A percentile compares a stretch with the other conserved stretches of the same genome.
Evolutionary conservation across 306 rosid genomes (phyloP).

Genomic region (Prunus campanulata): DNA sequence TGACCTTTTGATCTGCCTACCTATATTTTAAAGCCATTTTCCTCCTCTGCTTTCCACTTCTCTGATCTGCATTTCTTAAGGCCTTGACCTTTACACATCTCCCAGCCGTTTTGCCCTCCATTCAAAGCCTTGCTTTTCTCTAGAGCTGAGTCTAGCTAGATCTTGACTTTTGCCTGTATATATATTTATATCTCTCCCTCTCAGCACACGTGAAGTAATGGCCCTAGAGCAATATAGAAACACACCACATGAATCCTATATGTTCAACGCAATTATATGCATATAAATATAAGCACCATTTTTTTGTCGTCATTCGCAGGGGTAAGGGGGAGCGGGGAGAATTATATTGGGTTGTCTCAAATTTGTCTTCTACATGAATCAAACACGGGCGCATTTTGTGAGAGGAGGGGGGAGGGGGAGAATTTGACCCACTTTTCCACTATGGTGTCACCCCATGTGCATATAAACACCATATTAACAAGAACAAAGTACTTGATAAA

Average conservation of each 20-base stretch:
- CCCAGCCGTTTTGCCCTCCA: not conserved
- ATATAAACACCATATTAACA: not conserved
- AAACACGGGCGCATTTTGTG: not conserved
- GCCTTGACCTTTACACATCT: not conserved
- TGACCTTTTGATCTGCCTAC: not conserved
- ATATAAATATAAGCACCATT: not conserved
- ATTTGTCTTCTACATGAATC: no score
- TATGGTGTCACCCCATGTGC: accelerated
- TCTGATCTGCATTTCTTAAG: not conserved
- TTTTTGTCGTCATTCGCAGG: no score
- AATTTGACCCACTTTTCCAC: no score
- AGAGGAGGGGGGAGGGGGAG: no score
- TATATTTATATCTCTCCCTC: not conserved
- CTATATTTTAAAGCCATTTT: not conserved
- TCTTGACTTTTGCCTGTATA: slow-evolving; percentile 4
- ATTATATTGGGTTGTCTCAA: no score
- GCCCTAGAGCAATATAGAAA: not conserved
- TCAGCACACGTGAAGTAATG: not conserved
- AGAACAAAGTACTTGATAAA: not conserved
- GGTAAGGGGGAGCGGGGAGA: no score
- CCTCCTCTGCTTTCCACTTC: not conserved
- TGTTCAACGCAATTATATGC: not conserved
- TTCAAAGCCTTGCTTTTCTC: not conserved
- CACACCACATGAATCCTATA: not conserved
- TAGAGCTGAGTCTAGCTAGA: not conserved